These are phyloP conservation scores for Monilinia laxa DNA, from an alignment of 2,329 filamentous ascomycete species.

Conservation along the genomic window DNA sequence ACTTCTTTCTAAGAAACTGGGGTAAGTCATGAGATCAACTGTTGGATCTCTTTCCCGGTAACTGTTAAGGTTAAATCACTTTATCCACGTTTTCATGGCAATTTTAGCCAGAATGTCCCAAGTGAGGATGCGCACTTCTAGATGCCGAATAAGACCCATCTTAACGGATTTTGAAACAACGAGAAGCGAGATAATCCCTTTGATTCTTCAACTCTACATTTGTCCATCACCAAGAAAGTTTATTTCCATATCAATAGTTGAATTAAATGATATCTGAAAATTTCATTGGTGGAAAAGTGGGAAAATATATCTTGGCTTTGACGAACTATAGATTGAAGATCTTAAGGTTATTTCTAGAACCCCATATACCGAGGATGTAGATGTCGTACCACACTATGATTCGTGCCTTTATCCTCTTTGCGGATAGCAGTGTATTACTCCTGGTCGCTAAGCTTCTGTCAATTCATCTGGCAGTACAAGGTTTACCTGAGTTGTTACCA, in stretches of 20 bases:
- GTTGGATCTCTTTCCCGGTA: not conserved
- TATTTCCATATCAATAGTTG: not conserved
- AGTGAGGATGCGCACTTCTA: not conserved
- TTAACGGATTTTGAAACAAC: not conserved
- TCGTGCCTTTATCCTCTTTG: not conserved
- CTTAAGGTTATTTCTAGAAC: too few species aligned
- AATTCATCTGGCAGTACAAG: conserved; percentile 1
- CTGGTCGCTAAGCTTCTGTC: not conserved
- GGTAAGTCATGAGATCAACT: conserved; percentile 20
- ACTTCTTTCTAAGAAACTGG: conserved; percentile 7
- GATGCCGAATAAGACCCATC: conserved; percentile 5
- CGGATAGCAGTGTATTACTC: not conserved
- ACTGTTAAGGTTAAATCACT: conserved; percentile 8
- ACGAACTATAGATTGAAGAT: not conserved
- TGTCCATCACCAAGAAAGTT: not conserved
- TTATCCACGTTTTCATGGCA: conserved; percentile 17
- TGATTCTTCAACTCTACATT: not conserved
- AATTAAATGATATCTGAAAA: not conserved
- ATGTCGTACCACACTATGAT: not conserved
- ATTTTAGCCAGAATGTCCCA: conserved; percentile 16
- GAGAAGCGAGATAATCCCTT: not conserved
- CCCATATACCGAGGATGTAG: not conserved
- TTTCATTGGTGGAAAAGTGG: conserved; percentile 16
- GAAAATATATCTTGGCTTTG: not conserved
- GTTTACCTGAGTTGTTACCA: not conserved